Evolutionary conservation across 345 rosid genomes (phyloP).

Genomic region (Carallia pectinifolia): DNA sequence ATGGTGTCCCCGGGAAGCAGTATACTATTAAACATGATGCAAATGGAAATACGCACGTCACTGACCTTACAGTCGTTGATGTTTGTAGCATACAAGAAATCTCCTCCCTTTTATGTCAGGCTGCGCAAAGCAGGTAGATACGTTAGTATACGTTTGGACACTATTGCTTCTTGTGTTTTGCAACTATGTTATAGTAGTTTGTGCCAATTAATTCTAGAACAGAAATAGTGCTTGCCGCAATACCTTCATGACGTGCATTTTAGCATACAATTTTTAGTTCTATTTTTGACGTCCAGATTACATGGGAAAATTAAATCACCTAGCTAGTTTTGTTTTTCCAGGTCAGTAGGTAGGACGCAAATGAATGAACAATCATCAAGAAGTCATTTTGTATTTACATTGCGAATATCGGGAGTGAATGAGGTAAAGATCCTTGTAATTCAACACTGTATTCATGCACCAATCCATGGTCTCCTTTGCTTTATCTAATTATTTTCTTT

Average conservation of each 20-base stretch:
- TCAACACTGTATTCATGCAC: neutral
- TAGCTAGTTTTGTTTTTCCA: constrained; percentile 15
- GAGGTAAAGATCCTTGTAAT: constrained; percentile 48
- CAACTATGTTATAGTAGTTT: neutral
- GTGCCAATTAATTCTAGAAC: too few relatives aligned
- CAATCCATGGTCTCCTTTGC: neutral
- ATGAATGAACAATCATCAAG: constrained; percentile 75
- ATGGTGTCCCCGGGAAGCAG: constrained; percentile 61
- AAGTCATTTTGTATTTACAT: constrained; percentile 85
- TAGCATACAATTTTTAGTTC: neutral
- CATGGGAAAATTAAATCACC: neutral
- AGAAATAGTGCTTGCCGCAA: too few relatives aligned
- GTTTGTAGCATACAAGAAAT: constrained; percentile 73
- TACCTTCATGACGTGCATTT: neutral
- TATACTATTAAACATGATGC: constrained; percentile 80
- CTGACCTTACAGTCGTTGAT: constrained; percentile 78
- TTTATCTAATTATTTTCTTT: constrained; percentile 7
- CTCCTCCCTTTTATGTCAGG: constrained; percentile 69
- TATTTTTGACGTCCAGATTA: neutral
- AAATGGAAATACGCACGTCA: constrained; percentile 76
- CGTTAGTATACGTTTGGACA: neutral
- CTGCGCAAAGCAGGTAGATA: constrained; percentile 88
- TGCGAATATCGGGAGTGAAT: constrained; percentile 79
- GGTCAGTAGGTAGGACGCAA: constrained; percentile 87
- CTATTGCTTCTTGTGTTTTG: neutral